These are phyloP conservation scores for Kondoa malvinella DNA, from an alignment of 768 basidiomycete species.

Conservation along the genomic window DNA sequence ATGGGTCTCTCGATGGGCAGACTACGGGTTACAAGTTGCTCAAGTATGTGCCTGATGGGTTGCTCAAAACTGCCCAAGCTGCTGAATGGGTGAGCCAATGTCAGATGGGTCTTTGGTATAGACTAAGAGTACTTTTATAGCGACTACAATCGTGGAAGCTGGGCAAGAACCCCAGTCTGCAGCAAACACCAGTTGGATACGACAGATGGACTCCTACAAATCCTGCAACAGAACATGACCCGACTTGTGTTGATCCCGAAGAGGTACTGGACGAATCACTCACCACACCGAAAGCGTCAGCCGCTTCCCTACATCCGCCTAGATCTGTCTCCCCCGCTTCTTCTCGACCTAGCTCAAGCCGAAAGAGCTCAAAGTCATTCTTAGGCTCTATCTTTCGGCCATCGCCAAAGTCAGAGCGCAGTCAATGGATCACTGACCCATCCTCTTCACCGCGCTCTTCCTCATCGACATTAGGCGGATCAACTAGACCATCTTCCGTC, in stretches of 20 bases:
- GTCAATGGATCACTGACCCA: neutral
- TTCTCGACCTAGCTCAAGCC: neutral
- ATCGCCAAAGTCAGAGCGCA: neutral
- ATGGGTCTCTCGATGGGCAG: constrained; percentile 54
- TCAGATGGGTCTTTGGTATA: constrained; percentile 15
- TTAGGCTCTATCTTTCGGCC: neutral
- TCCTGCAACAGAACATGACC: too few species aligned
- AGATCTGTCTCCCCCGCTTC: neutral
- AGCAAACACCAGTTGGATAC: constrained; percentile 9
- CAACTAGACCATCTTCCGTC: neutral
- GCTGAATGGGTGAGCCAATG: constrained; percentile 66
- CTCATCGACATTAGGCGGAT: neutral
- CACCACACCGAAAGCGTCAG: neutral
- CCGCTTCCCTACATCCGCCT: neutral
- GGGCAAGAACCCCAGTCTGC: constrained; percentile 72
- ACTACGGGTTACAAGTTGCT: constrained; percentile 61
- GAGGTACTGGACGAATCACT: neutral
- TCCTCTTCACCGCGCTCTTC: neutral
- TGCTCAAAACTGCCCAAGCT: constrained; percentile 85
- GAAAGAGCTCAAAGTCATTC: neutral
- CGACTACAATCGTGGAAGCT: constrained; percentile 81
- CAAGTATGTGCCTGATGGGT: constrained; percentile 81
- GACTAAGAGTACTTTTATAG: neutral
- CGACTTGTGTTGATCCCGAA: neutral
- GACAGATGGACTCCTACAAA: constrained; percentile 12